Evolutionary conservation across 1,284 basidiomycete species (phyloP).

Genomic region (Retiboletus flavoniger): DNA sequence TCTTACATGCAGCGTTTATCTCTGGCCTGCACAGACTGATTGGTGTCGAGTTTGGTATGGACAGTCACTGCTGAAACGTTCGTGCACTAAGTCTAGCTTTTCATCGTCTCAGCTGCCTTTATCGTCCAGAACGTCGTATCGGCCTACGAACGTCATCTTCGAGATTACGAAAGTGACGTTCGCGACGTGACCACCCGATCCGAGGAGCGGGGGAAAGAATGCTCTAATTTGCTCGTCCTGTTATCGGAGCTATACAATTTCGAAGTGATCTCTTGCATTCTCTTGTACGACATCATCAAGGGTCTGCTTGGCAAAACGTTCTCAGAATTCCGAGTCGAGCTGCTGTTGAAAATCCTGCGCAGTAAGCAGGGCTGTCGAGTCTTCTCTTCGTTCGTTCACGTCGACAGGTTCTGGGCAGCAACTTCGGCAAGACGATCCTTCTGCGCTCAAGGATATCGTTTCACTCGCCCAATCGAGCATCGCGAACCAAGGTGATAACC

Average conservation of each 20-base stretch:
- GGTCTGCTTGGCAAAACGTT: slow-evolving; percentile 67
- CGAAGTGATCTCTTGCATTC: slow-evolving; percentile 83
- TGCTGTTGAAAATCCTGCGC: slow-evolving; percentile 82
- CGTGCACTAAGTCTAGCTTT: background rate
- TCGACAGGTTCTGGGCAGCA: slow-evolving; percentile 78
- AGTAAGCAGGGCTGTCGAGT: slow-evolving; percentile 45
- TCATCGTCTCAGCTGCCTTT: slow-evolving; percentile 58
- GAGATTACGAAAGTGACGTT: slow-evolving; percentile 26
- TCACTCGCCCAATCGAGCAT: slow-evolving; percentile 78
- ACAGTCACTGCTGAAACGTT: slow-evolving; percentile 5
- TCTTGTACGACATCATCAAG: slow-evolving; percentile 90
- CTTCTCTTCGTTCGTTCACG: slow-evolving; percentile 5
- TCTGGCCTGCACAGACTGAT: slow-evolving; percentile 82
- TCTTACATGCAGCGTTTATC: slow-evolving; percentile 87
- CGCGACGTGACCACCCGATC: slow-evolving; percentile 14
- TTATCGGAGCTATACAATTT: slow-evolving; percentile 95
- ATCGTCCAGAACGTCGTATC: slow-evolving; percentile 71
- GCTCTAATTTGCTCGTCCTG: slow-evolving; percentile 84
- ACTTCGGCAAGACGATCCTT: slow-evolving; percentile 84
- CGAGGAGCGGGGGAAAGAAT: slow-evolving; percentile 71
- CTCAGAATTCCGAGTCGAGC: slow-evolving; percentile 81
- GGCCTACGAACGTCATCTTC: slow-evolving; percentile 63
- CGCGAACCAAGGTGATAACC: slow-evolving; percentile 49
- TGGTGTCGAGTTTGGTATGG: slow-evolving; percentile 86
- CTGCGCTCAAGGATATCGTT: slow-evolving; percentile 81